Evolutionary conservation across 352 stramenopile genomes (phyloP).

Genomic region (Phytophthora capsici): DNA sequence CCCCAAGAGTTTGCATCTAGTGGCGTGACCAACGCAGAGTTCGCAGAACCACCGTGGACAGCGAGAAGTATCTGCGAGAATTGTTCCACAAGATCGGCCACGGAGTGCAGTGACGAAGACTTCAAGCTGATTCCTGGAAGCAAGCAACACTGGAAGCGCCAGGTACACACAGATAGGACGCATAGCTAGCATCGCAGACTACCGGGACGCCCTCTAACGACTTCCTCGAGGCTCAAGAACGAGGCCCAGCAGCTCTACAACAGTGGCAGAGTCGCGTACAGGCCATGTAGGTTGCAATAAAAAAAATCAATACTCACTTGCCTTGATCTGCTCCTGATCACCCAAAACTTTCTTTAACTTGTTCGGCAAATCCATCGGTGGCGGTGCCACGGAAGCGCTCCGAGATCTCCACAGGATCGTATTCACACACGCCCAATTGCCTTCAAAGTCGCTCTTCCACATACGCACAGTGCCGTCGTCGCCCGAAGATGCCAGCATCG

Average conservation of each 20-base stretch:
- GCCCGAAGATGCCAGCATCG: slow-evolving; percentile 93
- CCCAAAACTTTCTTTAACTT: slow-evolving; percentile 19
- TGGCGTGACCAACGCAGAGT: slow-evolving; percentile 87
- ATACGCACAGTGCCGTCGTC: slow-evolving; percentile 96
- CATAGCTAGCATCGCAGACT: slow-evolving; percentile 73
- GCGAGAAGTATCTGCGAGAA: slow-evolving; percentile 59
- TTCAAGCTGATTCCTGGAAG: slow-evolving; percentile 82
- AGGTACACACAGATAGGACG: slow-evolving; percentile 48
- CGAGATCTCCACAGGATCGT: slow-evolving; percentile 83
- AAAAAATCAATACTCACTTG: slow-evolving; percentile 27
- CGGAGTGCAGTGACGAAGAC: slow-evolving; percentile 52
- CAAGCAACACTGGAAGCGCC: slow-evolving; percentile 50
- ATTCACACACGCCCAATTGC: slow-evolving; percentile 93
- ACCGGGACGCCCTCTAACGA: slow-evolving; percentile 80
- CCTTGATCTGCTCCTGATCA: slow-evolving; percentile 9
- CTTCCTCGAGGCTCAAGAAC: slow-evolving; percentile 61
- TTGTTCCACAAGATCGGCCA: slow-evolving; percentile 83
- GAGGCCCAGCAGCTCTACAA: slow-evolving; percentile 47
- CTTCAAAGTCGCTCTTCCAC: slow-evolving; percentile 94
- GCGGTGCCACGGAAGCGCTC: slow-evolving; percentile 32
- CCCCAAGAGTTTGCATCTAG: slow-evolving; percentile 82
- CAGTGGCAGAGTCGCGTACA: slow-evolving; percentile 58
- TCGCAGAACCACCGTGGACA: slow-evolving; percentile 67
- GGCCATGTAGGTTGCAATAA: slow-evolving; percentile 21
- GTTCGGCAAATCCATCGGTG: slow-evolving; percentile 46